Conservation (phyloP, 768 basidiomycete species). For the Polyporus arcularius region DNA sequence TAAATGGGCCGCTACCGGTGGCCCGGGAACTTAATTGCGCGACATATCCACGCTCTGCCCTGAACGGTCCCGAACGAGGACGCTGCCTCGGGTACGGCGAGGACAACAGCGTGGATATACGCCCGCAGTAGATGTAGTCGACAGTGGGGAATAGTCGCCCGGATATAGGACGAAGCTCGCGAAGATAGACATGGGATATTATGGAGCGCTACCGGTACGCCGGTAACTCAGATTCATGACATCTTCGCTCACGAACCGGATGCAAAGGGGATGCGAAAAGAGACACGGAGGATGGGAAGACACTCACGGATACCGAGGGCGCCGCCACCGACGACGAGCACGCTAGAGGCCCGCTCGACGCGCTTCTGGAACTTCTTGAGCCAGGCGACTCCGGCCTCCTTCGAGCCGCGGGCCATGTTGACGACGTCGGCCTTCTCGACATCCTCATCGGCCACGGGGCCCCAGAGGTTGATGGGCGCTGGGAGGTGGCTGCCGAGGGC, state of each 20-base stretch:
- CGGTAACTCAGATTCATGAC: background rate
- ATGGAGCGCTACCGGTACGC: background rate
- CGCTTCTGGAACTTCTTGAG: conserved; percentile 50
- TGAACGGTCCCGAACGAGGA: too few species aligned
- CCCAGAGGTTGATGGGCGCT: conserved; percentile 57
- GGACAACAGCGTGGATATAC: too few species aligned
- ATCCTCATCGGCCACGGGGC: conserved; percentile 21
- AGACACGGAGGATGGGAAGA: background rate
- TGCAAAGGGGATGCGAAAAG: background rate
- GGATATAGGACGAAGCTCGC: background rate
- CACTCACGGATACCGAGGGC: conserved; percentile 70
- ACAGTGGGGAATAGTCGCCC: too few species aligned
- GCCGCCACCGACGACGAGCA: conserved; percentile 72
- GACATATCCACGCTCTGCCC: too few species aligned
- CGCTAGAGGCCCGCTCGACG: conserved; percentile 47
- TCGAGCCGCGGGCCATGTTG: conserved; percentile 38
- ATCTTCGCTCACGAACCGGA: background rate
- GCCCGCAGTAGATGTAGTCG: too few species aligned
- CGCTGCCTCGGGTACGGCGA: too few species aligned
- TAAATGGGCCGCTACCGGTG: too few species aligned
- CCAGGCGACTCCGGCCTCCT: conserved; percentile 51
- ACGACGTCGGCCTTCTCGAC: conserved; percentile 12
- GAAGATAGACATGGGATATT: too few species aligned
- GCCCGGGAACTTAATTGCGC: too few species aligned
- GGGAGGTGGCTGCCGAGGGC: conserved; percentile 63